Evolutionary conservation across 257 asterid genomes (phyloP).

Genomic region (Solanum medicagineum): DNA sequence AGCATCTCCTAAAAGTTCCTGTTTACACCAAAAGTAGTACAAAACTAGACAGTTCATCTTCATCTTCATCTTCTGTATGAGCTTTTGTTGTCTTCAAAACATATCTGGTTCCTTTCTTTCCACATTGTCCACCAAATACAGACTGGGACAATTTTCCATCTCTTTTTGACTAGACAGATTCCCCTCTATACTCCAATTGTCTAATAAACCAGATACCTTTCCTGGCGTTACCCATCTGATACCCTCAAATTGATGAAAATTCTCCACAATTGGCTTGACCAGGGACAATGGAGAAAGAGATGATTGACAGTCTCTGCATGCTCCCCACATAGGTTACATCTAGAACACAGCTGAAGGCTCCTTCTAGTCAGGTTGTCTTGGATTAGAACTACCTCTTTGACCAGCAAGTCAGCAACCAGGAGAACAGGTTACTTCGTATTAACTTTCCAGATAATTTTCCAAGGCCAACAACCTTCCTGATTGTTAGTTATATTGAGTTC

Average conservation of each 20-base stretch:
- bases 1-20: not conserved
- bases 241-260: not conserved
- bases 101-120: not conserved
- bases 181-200: not conserved
- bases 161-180: not conserved
- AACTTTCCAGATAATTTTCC: not conserved
- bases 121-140: not conserved
- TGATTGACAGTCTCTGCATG: not conserved
- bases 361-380: not conserved
- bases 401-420: not conserved
- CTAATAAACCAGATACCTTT: not conserved
- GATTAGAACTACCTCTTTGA: not conserved
- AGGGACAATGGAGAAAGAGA: not conserved
- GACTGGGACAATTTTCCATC: not conserved
- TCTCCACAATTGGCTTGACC: not conserved
- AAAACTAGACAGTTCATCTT: not conserved
- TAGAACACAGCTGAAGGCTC: not conserved
- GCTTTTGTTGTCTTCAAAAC: not conserved
- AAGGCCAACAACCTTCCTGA: not conserved
- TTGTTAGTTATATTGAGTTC: not conserved
- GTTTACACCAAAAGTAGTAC: not conserved
- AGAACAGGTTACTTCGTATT: not conserved
- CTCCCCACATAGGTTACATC: not conserved
- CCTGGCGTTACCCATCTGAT: not conserved
- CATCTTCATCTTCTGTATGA: not conserved